Evolutionary conservation across 2,329 filamentous ascomycete species (phyloP).

Genomic region (Aspergillus sp.): DNA sequence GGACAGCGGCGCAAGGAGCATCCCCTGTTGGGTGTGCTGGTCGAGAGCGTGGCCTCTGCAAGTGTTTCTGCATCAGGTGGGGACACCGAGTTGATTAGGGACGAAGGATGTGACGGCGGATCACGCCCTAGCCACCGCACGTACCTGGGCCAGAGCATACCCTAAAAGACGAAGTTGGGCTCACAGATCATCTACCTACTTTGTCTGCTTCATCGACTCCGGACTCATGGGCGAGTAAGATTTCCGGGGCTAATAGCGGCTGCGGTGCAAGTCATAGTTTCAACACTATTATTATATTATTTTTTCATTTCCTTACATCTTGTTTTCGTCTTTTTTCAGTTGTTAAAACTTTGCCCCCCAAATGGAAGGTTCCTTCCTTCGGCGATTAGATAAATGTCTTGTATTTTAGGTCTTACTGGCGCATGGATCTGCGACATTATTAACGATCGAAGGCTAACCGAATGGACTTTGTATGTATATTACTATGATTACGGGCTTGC

Average conservation of each 20-base stretch:
- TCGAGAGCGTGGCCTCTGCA: conserved; percentile 39
- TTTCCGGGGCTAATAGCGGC: conserved; percentile 21
- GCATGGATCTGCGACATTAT: conserved; percentile 1
- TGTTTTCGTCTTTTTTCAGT: background rate
- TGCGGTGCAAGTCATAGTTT: conserved; percentile 18
- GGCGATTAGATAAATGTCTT: background rate
- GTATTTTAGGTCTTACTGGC: background rate
- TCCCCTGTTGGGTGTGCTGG: conserved; percentile 28
- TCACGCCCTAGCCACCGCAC: conserved; percentile 31
- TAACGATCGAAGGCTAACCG: conserved; percentile 1
- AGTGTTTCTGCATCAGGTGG: conserved; percentile 33
- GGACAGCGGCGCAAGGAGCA: conserved; percentile 15
- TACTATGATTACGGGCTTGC: conserved; percentile 6
- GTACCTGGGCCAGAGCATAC: conserved; percentile 26
- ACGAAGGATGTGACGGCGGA: conserved; percentile 38
- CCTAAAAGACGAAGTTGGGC: background rate
- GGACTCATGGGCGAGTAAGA: conserved; percentile 9
- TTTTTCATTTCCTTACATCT: background rate
- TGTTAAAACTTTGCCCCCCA: background rate
- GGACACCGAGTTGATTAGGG: conserved; percentile 27
- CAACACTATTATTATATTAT: background rate
- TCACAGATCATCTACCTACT: conserved; percentile 1
- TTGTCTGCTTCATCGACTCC: background rate
- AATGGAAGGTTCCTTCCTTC: background rate
- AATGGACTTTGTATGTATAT: background rate